Percentiles rank a stretch among this genome's conserved stretches.
Evolutionary conservation across 192 early-diverging fungal species (phyloP).

Genomic region (Gonapodya sp.): DNA sequence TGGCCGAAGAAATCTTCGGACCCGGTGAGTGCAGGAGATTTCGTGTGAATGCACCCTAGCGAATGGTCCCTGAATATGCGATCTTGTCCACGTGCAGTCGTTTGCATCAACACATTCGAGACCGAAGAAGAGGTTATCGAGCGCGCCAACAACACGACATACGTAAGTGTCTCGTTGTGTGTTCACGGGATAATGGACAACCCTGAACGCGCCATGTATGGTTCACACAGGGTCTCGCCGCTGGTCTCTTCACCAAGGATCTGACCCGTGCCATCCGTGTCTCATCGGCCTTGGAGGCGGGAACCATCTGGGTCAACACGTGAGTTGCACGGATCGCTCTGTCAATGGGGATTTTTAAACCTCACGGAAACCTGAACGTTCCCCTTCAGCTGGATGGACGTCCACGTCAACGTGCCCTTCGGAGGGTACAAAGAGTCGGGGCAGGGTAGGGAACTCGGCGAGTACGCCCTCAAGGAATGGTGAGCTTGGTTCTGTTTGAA

Average conservation of each 20-base stretch:
- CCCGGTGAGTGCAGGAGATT: not conserved
- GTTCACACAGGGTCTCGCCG: not conserved
- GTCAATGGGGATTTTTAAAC: not conserved
- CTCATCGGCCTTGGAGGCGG: conserved; percentile 17
- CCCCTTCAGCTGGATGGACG: not conserved
- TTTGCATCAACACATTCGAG: conserved; percentile 62
- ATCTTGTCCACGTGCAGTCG: conserved; percentile 46
- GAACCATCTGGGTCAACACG: conserved; percentile 69
- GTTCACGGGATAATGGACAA: not conserved
- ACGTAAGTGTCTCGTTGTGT: not conserved
- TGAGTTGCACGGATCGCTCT: not conserved
- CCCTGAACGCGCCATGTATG: not conserved
- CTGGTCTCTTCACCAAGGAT: conserved; percentile 6
- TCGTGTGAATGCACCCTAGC: not conserved
- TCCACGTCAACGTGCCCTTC: conserved; percentile 35
- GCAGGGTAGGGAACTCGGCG: conserved; percentile 48
- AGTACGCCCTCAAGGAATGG: conserved; percentile 39
- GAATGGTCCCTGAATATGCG: not conserved
- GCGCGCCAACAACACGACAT: conserved; percentile 51
- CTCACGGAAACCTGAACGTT: not conserved
- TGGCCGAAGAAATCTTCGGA: conserved; percentile 9
- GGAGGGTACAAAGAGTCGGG: conserved; percentile 67
- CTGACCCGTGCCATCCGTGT: conserved; percentile 11
- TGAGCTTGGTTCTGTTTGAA: not conserved
- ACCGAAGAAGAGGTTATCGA: conserved; percentile 61